Evolutionary conservation across 208 protist genomes (phyloP).

Genomic region (Acanthamoeba culbertsoni): DNA sequence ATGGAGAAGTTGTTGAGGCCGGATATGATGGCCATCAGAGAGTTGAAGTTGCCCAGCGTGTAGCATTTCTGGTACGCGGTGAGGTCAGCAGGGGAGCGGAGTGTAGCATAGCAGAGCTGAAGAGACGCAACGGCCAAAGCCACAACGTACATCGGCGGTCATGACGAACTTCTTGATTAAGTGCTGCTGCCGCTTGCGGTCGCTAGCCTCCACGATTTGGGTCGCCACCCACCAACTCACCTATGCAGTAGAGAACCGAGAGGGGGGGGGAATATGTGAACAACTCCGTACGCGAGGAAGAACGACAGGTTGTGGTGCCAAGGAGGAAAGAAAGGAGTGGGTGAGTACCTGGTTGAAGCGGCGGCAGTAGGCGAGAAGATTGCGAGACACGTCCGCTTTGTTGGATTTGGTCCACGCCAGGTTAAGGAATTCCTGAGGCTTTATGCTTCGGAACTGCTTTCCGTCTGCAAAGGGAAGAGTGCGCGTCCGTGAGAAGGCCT

Average conservation of each 20-base stretch:
- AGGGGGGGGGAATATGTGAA: not conserved
- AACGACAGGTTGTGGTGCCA: not conserved
- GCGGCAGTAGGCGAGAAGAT: conserved; percentile 10
- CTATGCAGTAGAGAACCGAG: not conserved
- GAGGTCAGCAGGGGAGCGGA: not conserved
- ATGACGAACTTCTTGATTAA: conserved; percentile 34
- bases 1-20: not conserved
- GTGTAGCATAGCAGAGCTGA: no score
- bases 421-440: conserved; percentile 37
- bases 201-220: not conserved
- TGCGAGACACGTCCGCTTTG: conserved; percentile 11
- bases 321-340: not conserved
- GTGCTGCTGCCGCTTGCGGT: not conserved
- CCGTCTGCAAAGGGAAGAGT: not conserved
- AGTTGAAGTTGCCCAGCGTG: not conserved
- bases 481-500: not conserved
- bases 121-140: no score
- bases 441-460: conserved; percentile 24
- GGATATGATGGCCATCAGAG: not conserved
- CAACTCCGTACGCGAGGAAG: not conserved
- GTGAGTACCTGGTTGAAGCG: conserved; percentile 40
- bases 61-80: not conserved
- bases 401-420: conserved; percentile 24
- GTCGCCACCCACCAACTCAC: conserved; percentile 51
- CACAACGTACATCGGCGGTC: conserved; percentile 7